Evolutionary conservation across 1,284 basidiomycete species (phyloP), one percentile per base, ranked within the genome.

Genomic region (Psilocybe mexicana): DNA sequence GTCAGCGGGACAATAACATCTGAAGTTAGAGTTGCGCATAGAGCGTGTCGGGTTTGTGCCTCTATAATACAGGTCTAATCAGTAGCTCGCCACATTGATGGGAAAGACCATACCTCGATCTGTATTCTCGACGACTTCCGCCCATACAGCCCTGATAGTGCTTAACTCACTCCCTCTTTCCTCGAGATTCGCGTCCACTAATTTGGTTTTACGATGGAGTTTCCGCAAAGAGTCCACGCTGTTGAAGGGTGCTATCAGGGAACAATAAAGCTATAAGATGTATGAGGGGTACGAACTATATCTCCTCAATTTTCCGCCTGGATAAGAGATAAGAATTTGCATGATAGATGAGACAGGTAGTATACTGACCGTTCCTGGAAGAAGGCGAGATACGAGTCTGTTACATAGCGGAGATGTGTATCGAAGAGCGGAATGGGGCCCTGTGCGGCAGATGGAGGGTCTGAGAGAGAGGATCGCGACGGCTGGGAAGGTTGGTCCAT

Each of bases 271-370:
- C 44, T 50, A 48, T 40, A 35, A 43, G 55, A 44, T 55, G 42
- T 28, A 49, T 38, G 45, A 40, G n/a, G 33, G 42, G 38, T n/a
- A 74, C 87, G 71, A 68, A 93, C 90, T 95, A 95, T 55, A 74
- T 71, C 67, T 94, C 92, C 71, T 95, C 93, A 59, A 94, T 88
- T 49, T 83, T 83, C 69, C 86, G 88, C 68, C 93, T 94, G 69
- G 45, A 62, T 47, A 40, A 57, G 50, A 54, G 33, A 38, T 55
- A 12, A 56, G 59, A 52, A 61, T 59, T 33, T 23, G 46, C 5
- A 52, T 52, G 53, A 23, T 33, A 40, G 49, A 36, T 58, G 35
- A 28, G 50, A 48, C 50, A 35, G 58, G 62, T 52, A 26, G 33
- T 59, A 46, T 71, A 62, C 84, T 66, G 66, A 91, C 92, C 93